phyloP scores from a whole-genome alignment of 179 eudicot genomes.

The Beta corolliflora region DNA sequence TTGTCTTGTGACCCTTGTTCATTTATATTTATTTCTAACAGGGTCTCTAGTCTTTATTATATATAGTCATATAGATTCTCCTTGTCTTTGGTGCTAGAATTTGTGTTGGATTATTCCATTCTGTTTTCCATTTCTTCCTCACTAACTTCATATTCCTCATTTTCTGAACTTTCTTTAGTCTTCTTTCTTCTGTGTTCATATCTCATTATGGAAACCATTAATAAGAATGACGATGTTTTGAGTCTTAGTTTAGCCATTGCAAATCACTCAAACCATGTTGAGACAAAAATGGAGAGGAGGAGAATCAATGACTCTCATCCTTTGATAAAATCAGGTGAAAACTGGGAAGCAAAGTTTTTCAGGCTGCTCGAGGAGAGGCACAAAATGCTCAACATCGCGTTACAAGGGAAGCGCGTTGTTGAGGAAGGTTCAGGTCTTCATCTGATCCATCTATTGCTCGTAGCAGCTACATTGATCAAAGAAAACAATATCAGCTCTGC shows the following conservation, averaged over 20 bases:
- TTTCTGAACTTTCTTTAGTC: constrained; percentile 18
- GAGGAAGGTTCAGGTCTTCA: constrained; percentile 55
- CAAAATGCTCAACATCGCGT: constrained; percentile 39
- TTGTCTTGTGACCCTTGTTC: too few species aligned
- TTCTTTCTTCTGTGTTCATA: constrained; percentile 12
- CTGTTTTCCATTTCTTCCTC: constrained; percentile 10
- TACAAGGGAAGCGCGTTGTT: constrained; percentile 19
- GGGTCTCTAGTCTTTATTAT: not conserved
- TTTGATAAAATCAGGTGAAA: constrained; percentile 26
- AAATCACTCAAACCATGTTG: constrained; percentile 27
- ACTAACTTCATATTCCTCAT: constrained; percentile 21
- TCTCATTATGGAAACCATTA: constrained; percentile 30
- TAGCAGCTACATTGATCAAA: constrained; percentile 58
- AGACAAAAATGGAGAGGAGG: constrained; percentile 39
- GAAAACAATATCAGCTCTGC: constrained; percentile 47
- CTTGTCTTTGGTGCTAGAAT: constrained; percentile 31
- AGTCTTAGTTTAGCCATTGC: constrained; percentile 53
- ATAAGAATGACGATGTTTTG: constrained; percentile 48
- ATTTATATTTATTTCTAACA: too few species aligned
- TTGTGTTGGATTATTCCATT: constrained; percentile 35
- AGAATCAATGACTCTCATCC: constrained; percentile 23
- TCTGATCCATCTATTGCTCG: constrained; percentile 58
- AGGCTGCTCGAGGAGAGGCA: constrained; percentile 50
- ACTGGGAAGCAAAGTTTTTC: constrained; percentile 47
- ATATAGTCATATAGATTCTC: not conserved